Conservation (phyloP, 805 yeast species). For the Spathaspora boniae region DNA sequence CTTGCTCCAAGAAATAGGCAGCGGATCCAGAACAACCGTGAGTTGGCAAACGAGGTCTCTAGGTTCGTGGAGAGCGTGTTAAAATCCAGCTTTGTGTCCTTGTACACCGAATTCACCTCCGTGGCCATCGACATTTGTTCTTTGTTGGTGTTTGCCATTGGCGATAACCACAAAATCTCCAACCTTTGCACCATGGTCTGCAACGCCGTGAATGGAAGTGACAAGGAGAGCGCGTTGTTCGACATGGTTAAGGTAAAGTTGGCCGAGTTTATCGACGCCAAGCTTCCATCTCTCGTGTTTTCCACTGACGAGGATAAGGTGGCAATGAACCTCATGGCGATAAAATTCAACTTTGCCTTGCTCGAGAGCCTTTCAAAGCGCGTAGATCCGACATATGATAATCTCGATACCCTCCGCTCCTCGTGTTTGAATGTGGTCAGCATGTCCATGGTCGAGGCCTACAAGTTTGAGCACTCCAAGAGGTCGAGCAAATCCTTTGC, state of each 20-base stretch:
- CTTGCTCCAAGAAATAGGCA: conserved; percentile 15
- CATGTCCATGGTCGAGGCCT: conserved; percentile 15
- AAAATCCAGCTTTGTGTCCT: conserved; percentile 26
- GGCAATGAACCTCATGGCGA: conserved; percentile 20
- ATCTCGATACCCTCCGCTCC: conserved; percentile 7
- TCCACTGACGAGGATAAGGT: conserved; percentile 35
- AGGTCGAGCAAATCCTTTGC: not conserved
- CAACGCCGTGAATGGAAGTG: not conserved
- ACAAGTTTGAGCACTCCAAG: conserved; percentile 5
- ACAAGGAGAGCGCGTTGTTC: conserved; percentile 11
- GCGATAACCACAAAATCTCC: conserved; percentile 1
- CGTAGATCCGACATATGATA: conserved; percentile 2
- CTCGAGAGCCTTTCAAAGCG: conserved; percentile 13
- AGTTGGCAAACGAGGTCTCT: conserved; percentile 20
- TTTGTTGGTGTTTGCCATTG: conserved; percentile 14
- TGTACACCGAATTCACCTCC: conserved; percentile 28
- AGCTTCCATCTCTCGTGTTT: conserved; percentile 20
- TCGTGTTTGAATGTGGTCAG: conserved; percentile 13
- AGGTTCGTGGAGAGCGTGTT: conserved; percentile 20
- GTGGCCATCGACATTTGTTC: conserved; percentile 28
- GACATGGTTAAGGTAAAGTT: conserved; percentile 19
- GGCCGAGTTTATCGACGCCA: conserved; percentile 22
- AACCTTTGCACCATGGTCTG: conserved; percentile 1
- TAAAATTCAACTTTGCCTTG: conserved; percentile 28
- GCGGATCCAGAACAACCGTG: conserved; percentile 22